A percentile compares a stretch with the other conserved stretches of the same genome.
Evolutionary conservation across 352 stramenopile genomes (phyloP).

Genomic region (Phytophthora hibernalis): DNA sequence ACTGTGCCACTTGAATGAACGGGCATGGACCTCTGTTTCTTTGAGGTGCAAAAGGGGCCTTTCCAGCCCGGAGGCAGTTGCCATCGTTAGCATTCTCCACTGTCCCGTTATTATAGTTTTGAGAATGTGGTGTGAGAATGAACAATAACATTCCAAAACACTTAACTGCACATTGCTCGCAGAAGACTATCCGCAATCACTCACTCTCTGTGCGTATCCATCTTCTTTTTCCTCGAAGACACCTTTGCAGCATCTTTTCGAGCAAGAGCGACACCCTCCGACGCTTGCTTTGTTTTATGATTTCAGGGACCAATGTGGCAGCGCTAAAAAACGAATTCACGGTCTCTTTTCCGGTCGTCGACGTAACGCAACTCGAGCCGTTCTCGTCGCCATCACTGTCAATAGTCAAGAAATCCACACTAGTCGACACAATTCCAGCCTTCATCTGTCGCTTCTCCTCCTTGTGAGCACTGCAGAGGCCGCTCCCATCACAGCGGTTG

Average conservation of each 20-base stretch:
- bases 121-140: no score
- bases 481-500: constrained; percentile 10
- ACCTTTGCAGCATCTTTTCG: background rate
- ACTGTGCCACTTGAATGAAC: no score
- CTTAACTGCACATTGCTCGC: background rate
- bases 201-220: no score
- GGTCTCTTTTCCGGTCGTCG: background rate
- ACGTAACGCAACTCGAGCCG: background rate
- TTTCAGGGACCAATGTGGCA: background rate
- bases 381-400: constrained; percentile 12
- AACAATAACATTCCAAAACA: background rate
- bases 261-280: background rate
- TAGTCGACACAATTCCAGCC: background rate
- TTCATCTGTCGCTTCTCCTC: constrained; percentile 19
- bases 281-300: background rate
- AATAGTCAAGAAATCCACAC: constrained; percentile 2
- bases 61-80: background rate
- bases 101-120: no score
- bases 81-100: background rate
- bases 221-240: background rate
- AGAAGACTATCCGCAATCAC: background rate
- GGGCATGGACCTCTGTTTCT: no score
- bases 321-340: background rate
- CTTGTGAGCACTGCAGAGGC: constrained; percentile 21
- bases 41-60: background rate